phyloP scores from a whole-genome alignment of 495 filamentous ascomycete genomes.

The Hypoxylon subgilvum region DNA sequence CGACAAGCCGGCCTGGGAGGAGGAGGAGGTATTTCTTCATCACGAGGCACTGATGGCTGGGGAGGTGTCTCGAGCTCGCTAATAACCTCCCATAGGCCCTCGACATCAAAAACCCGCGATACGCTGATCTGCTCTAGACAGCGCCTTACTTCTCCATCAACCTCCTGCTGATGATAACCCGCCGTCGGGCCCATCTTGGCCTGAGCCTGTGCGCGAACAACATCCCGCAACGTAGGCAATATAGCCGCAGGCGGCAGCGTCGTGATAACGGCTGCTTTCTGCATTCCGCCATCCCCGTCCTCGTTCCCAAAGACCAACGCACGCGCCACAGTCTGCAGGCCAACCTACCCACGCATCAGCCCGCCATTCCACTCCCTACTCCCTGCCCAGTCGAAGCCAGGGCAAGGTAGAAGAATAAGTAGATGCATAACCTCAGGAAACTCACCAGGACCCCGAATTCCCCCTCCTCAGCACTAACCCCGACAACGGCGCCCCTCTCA shows the following conservation, averaged over 20 bases:
- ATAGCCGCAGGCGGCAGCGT: slow-evolving; percentile 41
- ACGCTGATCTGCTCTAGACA: slow-evolving; percentile 60
- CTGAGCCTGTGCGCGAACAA: slow-evolving; percentile 40
- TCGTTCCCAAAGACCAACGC: slow-evolving; percentile 26
- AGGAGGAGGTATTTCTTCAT: neutral
- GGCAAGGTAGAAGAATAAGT: slow-evolving; percentile 3
- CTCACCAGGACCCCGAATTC: slow-evolving; percentile 49
- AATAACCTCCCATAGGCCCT: slow-evolving; percentile 63
- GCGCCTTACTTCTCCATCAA: slow-evolving; percentile 26
- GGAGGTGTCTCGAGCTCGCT: slow-evolving; percentile 46
- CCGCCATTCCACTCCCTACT: neutral
- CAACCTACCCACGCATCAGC: slow-evolving; percentile 36
- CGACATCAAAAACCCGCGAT: slow-evolving; percentile 64
- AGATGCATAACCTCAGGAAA: slow-evolving; percentile 5
- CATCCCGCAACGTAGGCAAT: slow-evolving; percentile 43
- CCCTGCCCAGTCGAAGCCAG: neutral
- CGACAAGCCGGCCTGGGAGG: neutral
- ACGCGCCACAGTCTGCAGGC: slow-evolving; percentile 45
- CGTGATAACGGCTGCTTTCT: slow-evolving; percentile 45
- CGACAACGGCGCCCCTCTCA: slow-evolving; percentile 55
- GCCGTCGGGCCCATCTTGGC: slow-evolving; percentile 15
- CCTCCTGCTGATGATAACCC: slow-evolving; percentile 12
- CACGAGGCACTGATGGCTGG: neutral
- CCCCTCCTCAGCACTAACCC: slow-evolving; percentile 54
- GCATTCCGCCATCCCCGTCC: neutral